A percentile compares a stretch with the other conserved stretches of the same genome.
Evolutionary conservation across 179 eudicot genomes (phyloP).

Genomic region (Camellia oleifera): DNA sequence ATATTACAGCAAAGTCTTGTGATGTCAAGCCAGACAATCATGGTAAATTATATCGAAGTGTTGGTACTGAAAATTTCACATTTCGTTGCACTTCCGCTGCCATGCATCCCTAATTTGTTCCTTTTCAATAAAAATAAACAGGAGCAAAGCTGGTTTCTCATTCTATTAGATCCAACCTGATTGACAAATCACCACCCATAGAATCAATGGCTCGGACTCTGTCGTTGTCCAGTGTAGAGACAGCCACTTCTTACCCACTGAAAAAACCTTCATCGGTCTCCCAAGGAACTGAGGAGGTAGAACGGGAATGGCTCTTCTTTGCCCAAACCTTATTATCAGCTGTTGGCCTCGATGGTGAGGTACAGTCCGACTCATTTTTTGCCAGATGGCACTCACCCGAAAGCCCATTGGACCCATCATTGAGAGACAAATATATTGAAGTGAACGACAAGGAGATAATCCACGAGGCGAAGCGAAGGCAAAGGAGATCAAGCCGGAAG

Average conservation of each 20-base stretch:
- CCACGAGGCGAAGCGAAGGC: conserved; percentile 56
- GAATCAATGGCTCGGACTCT: conserved; percentile 90
- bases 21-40: conserved; percentile 36
- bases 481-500: conserved; percentile 51
- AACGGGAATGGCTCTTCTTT: conserved; percentile 55
- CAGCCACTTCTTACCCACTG: conserved; percentile 38
- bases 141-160: conserved; percentile 32
- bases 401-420: conserved; percentile 80
- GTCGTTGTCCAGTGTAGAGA: conserved; percentile 58
- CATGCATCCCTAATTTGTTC: background rate
- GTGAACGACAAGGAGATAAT: conserved; percentile 38
- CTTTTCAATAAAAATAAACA: conserved; percentile 16
- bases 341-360: conserved; percentile 47
- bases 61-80: background rate
- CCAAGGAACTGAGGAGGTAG: conserved; percentile 46
- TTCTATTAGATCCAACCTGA: conserved; percentile 54
- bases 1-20: conserved; percentile 33
- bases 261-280: conserved; percentile 39
- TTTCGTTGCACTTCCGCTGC: background rate
- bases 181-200: conserved; percentile 89
- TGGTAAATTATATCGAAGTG: conserved; percentile 38
- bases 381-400: conserved; percentile 71
- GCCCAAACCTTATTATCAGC: conserved; percentile 64
- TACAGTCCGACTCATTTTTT: conserved; percentile 37
- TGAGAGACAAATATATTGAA: conserved; percentile 63